phyloP scores from a whole-genome alignment of 1,284 basidiomycete genomes.

The Sporisorium exsertum region DNA sequence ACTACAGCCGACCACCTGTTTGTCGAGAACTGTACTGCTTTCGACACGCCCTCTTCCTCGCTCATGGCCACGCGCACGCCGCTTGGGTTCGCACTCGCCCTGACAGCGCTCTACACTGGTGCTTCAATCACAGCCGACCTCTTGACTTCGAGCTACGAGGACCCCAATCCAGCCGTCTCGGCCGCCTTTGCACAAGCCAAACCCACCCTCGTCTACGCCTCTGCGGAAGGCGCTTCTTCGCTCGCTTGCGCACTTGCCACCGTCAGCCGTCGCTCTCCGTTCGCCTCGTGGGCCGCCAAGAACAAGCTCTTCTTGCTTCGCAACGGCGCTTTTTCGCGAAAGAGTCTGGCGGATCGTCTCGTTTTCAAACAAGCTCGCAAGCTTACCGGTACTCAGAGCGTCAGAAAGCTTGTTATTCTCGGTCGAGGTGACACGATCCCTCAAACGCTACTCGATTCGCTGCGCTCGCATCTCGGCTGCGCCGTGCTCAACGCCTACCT shows the following conservation, averaged over 20 bases:
- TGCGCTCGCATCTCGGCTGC: conserved; percentile 61
- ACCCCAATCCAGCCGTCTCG: conserved; percentile 37
- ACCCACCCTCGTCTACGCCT: conserved; percentile 59
- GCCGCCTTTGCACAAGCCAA: conserved; percentile 17
- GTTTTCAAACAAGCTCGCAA: conserved; percentile 42
- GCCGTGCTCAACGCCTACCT: conserved; percentile 63
- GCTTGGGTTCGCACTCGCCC: conserved; percentile 52
- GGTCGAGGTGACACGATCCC: conserved; percentile 43
- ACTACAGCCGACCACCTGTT: conserved; percentile 49
- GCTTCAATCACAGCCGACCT: conserved; percentile 51
- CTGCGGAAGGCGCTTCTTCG: conserved; percentile 44
- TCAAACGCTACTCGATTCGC: conserved; percentile 61
- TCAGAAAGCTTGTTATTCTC: conserved; percentile 43
- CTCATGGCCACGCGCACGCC: conserved; percentile 48
- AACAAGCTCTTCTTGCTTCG: conserved; percentile 59
- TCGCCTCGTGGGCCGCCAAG: conserved; percentile 29
- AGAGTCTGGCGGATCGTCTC: conserved; percentile 46
- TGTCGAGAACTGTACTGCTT: conserved; percentile 31
- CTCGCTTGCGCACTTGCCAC: conserved; percentile 49
- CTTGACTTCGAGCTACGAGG: conserved; percentile 41
- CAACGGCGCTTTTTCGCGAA: conserved; percentile 47
- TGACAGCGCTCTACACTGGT: conserved; percentile 63
- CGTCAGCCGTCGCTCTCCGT: conserved; percentile 26
- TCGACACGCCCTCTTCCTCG: conserved; percentile 30
- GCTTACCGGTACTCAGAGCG: conserved; percentile 19